Base-by-base conservation (phyloP, 2,329 filamentous ascomycete genomes). In the Phoma sp. region DNA sequence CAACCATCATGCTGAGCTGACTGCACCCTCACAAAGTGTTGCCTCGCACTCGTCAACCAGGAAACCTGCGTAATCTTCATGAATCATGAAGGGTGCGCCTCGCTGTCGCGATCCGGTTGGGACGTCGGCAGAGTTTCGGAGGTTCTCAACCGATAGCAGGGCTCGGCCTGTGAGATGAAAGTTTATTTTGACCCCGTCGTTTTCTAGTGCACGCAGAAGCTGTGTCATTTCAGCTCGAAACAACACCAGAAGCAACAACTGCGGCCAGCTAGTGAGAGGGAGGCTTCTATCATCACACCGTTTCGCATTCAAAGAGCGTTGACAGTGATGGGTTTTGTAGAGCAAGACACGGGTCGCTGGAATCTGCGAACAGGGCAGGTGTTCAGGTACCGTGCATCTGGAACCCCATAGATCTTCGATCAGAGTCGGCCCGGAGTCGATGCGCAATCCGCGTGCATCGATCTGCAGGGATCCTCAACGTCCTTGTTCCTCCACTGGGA, bases 341-440 rank as follows among this genome's bases (percentile, higher is more conserved):
- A 25, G 34, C 36, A 14, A 50, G 26, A 42, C 26, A 43, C 39
- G 29, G 33, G 51, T 49, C 46, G 46, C 45, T n/a, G 9, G 34
- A 54, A 49, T 49, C 21, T 40, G 45, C 51, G 21, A 54, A 49
- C 45, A 26, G 45, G 45, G 45, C 40, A 54, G 45, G 45, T 49
- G 33, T 46, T 33, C 34, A 36, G 23, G 34, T 20, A 39, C 18
- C 9, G 17, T 23, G 34, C 15, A 45, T 48, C 38, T 48, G 51
- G 38, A 17, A n/a, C n/a, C 51, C 15, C 15, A 15, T 15, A 26
- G 51, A 34, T 39, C 17, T 45, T 45, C 38, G 51, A 54, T 54
- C 20, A 32, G 32, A 48, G 26, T 53, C 39, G 45, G 51, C 14
- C 51, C 51, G 51, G 40, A 30, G 7, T 34, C 28, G 33, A 42